A percentile compares a stretch with the other conserved stretches of the same genome.
These are phyloP conservation scores for Telfairia occidentalis DNA, from an alignment of 331 rosid species.

Conservation along the genomic window DNA sequence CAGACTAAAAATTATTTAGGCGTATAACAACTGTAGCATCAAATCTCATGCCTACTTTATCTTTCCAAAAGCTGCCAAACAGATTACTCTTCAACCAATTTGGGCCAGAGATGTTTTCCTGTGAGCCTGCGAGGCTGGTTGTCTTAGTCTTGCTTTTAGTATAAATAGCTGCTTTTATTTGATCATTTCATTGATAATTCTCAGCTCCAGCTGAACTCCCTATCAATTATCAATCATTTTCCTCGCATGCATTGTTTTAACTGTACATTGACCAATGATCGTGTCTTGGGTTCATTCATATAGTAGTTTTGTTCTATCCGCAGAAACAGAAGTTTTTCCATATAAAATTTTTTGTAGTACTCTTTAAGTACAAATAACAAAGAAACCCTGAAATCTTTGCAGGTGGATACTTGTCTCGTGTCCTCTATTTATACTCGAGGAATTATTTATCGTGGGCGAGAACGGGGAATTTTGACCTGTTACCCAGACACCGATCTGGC, in stretches of 20 bases:
- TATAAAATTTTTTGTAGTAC: not conserved
- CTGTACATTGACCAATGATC: not conserved
- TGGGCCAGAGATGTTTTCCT: not conserved
- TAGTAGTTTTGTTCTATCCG: not conserved
- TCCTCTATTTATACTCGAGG: conserved; percentile 82
- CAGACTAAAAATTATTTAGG: not conserved
- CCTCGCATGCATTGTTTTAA: not conserved
- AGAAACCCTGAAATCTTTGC: conserved; percentile 17
- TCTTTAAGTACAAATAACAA: not conserved
- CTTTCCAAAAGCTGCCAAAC: not conserved
- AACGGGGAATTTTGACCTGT: conserved; percentile 76
- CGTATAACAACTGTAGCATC: not conserved
- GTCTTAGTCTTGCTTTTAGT: not conserved
- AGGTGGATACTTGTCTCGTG: conserved; percentile 55
- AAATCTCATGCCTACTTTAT: not conserved
- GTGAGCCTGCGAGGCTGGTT: not conserved
- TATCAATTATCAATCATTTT: not conserved
- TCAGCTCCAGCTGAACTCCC: not conserved
- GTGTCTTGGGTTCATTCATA: not conserved
- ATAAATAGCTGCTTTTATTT: not conserved
- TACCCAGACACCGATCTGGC: conserved; percentile 69
- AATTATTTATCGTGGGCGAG: conserved; percentile 62
- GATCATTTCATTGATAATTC: not conserved
- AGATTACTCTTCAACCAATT: not conserved
- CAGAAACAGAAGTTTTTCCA: not conserved